Conservation (phyloP, 2,329 filamentous ascomycete genomes). For the Amesomyces nigricolor region DNA sequence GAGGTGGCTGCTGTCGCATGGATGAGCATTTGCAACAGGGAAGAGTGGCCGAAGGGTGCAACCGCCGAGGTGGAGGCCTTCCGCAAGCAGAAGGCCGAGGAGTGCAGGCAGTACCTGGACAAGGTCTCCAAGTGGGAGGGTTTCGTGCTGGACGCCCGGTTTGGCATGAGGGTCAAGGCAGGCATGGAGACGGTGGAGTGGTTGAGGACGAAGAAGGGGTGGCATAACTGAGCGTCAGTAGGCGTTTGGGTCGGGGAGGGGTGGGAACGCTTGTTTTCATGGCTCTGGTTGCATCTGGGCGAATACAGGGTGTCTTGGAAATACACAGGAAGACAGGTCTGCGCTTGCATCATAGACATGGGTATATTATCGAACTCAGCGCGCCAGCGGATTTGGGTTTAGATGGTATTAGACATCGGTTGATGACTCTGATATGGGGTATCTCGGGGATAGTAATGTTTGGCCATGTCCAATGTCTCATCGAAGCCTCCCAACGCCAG, state of each 20-base stretch:
- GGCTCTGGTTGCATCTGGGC: background rate
- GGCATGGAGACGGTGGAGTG: conserved; percentile 60
- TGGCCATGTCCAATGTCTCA: too few relatives aligned
- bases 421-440: too few relatives aligned
- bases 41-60: conserved; percentile 24
- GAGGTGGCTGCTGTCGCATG: conserved; percentile 81
- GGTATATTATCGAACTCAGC: too few relatives aligned
- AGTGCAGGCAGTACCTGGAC: conserved; percentile 60
- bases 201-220: conserved; percentile 32
- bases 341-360: too few relatives aligned
- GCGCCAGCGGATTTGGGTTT: too few relatives aligned
- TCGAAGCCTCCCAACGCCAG: too few relatives aligned
- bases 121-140: conserved; percentile 64
- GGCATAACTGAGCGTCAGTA: conserved; percentile 14
- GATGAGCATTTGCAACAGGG: conserved; percentile 54
- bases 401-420: too few relatives aligned
- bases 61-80: conserved; percentile 30
- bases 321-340: too few relatives aligned
- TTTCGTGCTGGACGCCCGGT: conserved; percentile 67
- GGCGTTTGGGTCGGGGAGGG: too few relatives aligned
- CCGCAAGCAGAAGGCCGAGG: conserved; percentile 46
- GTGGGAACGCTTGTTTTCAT: too few relatives aligned
- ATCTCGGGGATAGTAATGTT: too few relatives aligned
- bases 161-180: conserved; percentile 68
- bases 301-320: too few relatives aligned